These are phyloP conservation scores for Colletotrichum endophyticum DNA, from an alignment of 2,329 filamentous ascomycete species.

Conservation along the genomic window DNA sequence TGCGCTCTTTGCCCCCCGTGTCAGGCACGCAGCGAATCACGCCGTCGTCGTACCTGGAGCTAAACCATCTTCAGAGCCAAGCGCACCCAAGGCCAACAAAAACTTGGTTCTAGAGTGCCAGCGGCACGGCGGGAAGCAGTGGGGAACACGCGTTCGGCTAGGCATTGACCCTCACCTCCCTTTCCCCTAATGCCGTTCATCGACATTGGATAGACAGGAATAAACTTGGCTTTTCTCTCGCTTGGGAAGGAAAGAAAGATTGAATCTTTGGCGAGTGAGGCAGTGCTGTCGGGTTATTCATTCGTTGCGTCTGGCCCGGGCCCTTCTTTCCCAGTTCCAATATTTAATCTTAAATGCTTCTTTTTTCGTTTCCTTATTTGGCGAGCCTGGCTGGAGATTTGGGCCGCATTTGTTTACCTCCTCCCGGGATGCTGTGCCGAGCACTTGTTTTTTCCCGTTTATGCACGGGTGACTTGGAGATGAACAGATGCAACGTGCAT, in stretches of 20 bases:
- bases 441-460: neutral
- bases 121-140: neutral
- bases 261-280: neutral
- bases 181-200: neutral
- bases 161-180: neutral
- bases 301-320: neutral
- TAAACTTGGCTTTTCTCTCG: neutral
- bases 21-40: constrained; percentile 3
- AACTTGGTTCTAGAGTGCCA: neutral
- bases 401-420: neutral
- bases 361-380: neutral
- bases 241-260: neutral
- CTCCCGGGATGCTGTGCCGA: neutral
- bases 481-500: neutral
- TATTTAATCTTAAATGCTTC: neutral
- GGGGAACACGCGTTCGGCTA: neutral
- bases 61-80: neutral
- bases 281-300: neutral
- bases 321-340: neutral
- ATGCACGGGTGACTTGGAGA: neutral
- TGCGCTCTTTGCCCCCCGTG: neutral
- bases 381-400: neutral
- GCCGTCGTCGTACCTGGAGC: neutral
- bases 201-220: neutral
- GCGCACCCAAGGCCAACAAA: neutral